These are phyloP conservation scores for Helianthus tuberosus DNA, from an alignment of 129 eudicot genomes.

Conservation along the genomic window DNA sequence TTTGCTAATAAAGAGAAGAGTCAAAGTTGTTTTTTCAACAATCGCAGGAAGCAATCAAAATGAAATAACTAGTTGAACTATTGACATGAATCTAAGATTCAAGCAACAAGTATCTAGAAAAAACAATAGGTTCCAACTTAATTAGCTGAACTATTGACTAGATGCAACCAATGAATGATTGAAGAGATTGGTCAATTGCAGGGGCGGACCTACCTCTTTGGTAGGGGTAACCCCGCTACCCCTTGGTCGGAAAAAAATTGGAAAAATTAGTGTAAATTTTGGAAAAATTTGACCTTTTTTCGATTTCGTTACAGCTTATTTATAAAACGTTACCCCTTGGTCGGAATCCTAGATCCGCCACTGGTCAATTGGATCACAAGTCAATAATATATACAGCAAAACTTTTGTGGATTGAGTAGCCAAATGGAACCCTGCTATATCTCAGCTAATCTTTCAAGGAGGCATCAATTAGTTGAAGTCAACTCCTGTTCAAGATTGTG, in stretches of 20 bases:
- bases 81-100: neutral
- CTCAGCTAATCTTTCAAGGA: constrained; percentile 4
- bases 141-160: neutral
- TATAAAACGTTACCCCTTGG: too few relatives aligned
- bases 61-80: too few relatives aligned
- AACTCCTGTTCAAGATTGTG: constrained; percentile 16
- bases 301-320: too few relatives aligned
- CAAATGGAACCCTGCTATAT: neutral
- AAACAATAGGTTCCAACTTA: neutral
- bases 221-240: too few relatives aligned
- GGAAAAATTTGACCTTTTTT: too few relatives aligned
- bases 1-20: too few relatives aligned
- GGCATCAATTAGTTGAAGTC: constrained; percentile 20
- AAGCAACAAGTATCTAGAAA: neutral
- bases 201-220: too few relatives aligned
- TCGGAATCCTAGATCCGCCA: too few relatives aligned
- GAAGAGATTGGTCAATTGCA: neutral
- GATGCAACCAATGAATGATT: neutral
- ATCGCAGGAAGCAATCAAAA: too few relatives aligned
- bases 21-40: too few relatives aligned
- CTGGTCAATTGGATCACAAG: neutral
- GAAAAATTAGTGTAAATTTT: too few relatives aligned
- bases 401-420: neutral
- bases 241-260: too few relatives aligned
- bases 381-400: neutral